Percentiles rank a stretch among this genome's conserved stretches.
Evolutionary conservation across 495 filamentous ascomycete genomes (phyloP).

Genomic region (Hypoxylon fuscum): DNA sequence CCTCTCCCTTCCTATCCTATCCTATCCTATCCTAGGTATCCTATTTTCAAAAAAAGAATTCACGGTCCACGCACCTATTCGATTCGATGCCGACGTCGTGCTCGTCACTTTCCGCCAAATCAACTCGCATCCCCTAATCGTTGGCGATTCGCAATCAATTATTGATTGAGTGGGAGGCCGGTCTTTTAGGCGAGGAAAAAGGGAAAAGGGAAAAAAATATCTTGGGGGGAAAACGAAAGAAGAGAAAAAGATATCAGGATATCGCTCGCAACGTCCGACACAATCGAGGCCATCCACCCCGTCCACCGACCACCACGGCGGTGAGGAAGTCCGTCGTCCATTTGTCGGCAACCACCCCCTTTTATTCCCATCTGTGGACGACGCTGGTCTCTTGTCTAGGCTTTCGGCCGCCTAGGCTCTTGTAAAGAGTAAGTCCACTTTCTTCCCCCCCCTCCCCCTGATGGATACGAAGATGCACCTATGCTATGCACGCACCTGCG

Average conservation of each 20-base stretch:
- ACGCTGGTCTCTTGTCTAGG: slow-evolving; percentile 43
- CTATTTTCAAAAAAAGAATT: too few species aligned
- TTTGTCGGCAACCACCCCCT: slow-evolving; percentile 33
- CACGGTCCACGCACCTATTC: slow-evolving; percentile 24
- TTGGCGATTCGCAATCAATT: slow-evolving; percentile 31
- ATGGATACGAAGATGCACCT: slow-evolving; percentile 37
- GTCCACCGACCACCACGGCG: slow-evolving; percentile 26
- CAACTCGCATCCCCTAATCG: slow-evolving; percentile 17
- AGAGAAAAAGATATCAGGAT: slow-evolving; percentile 22
- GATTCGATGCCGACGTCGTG: slow-evolving; percentile 40
- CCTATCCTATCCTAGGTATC: too few species aligned
- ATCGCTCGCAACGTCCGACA: slow-evolving; percentile 34
- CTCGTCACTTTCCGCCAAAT: slow-evolving; percentile 17
- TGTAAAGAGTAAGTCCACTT: slow-evolving; percentile 40
- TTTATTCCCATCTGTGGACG: slow-evolving; percentile 25
- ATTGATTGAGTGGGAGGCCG: slow-evolving; percentile 23
- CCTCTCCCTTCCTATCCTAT: slow-evolving; percentile 28
- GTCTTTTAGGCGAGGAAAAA: slow-evolving; percentile 20
- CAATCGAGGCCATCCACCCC: too few species aligned
- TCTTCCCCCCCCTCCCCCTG: slow-evolving; percentile 9
- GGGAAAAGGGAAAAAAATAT: slow-evolving; percentile 13
- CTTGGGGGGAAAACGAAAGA: slow-evolving; percentile 7
- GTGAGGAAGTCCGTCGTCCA: slow-evolving; percentile 37
- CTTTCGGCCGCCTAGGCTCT: slow-evolving; percentile 45
- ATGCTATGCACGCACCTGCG: slow-evolving; percentile 3